Percentiles rank a stretch among this genome's conserved stretches.
Evolutionary conservation across 2,329 filamentous ascomycete species (phyloP).

Genomic region (Amauroascus verrucosus): DNA sequence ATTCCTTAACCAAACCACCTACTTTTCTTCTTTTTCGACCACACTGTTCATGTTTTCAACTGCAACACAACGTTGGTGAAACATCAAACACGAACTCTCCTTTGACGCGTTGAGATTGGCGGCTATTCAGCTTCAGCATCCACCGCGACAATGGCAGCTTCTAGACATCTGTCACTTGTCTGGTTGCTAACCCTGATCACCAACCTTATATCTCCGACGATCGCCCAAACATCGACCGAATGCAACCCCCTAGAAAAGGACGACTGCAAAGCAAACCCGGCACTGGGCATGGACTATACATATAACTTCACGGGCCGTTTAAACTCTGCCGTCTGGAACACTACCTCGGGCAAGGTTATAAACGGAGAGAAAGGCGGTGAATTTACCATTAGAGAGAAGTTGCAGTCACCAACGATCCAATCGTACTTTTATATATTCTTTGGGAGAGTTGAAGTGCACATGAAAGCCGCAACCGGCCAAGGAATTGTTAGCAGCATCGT

Average conservation of each 20-base stretch:
- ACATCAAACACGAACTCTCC: not conserved
- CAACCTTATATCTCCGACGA: conserved; percentile 23
- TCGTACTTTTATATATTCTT: conserved; percentile 99
- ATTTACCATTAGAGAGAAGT: conserved; percentile 66
- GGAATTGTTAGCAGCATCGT: conserved; percentile 92
- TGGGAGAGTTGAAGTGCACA: conserved; percentile 70
- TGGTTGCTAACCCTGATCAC: conserved; percentile 22
- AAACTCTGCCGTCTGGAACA: conserved; percentile 60
- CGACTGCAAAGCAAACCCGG: conserved; percentile 60
- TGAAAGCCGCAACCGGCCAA: conserved; percentile 75
- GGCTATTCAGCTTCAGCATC: not conserved
- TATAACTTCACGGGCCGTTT: conserved; percentile 41
- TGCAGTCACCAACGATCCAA: conserved; percentile 74
- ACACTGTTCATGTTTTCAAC: not conserved
- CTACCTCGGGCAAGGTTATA: conserved; percentile 54
- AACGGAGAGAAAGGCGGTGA: conserved; percentile 62
- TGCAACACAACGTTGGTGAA: not conserved
- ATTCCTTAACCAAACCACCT: not conserved
- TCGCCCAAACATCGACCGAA: conserved; percentile 62
- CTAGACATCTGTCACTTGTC: conserved; percentile 15
- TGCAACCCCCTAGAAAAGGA: conserved; percentile 71
- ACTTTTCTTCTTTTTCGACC: not conserved
- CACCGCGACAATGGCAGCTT: conserved; percentile 5
- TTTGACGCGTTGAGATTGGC: not conserved
- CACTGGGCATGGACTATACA: conserved; percentile 43